Evolutionary conservation across 805 yeast species (phyloP), one percentile per base, ranked within the genome.

Genomic region (Metschnikowia anglica): DNA sequence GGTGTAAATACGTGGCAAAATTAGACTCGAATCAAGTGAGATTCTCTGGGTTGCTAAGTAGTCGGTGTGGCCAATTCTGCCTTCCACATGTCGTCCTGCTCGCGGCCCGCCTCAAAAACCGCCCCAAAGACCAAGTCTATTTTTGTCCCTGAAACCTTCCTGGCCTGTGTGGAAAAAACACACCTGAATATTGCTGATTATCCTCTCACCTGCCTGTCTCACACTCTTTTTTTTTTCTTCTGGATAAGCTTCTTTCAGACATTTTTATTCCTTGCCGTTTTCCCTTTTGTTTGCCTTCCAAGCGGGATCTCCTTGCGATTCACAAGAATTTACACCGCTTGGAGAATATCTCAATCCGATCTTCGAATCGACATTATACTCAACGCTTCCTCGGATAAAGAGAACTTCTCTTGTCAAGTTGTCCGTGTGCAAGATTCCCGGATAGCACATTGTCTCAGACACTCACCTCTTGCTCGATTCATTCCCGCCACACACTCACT

Each of bases 131-230:
- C 20, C 28, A 12, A 20, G 27, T 20, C 37, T 32, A 33, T 27
- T 33, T 28, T 39, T 34, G 43, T 33, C 38, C 43, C 43, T 39
- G 38, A 26, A 27, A 19, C 33, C 37, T 32, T 23, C 18, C 5
- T 28, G 24, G 38, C 43, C 38, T 39, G 43, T 25, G 43, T 39
- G 43, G 30, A 34, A 28, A 34, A 34, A 26, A 30, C 38, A 34
- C 43, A 28, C 43, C 28, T 33, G 23, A 16, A 13, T 20, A 12
- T 34, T 34, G 34, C 43, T 19, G 42, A 31, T 32, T 31, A 37
- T 38, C 36, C 13, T 40, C 39, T 34, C 30, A 20, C 35, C 26
- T 24, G 26, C 37, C 26, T 29, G 16, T 12, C 39, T 23, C 20
- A 8, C 33, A 15, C 20, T 20, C 33, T 30, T 7, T 9, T 12